Percentiles rank a stretch among this genome's conserved stretches.
Conservation (phyloP, 169 alveolate genomes). For the Cryptosporidium andersoni region DNA sequence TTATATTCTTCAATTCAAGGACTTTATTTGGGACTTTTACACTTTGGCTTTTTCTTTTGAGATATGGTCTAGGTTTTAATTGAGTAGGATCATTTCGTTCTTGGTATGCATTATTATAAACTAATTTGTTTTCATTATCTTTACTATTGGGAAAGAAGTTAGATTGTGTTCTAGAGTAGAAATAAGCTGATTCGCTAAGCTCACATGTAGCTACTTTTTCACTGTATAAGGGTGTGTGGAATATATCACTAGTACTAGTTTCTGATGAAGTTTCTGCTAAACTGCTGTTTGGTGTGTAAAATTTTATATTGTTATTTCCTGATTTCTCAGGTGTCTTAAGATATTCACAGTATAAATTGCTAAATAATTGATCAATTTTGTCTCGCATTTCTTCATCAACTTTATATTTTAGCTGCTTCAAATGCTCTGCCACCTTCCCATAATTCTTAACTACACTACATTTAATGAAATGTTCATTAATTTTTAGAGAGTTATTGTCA, state of each 20-base stretch:
- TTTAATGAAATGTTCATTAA: not conserved
- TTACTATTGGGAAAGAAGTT: no score
- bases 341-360: no score
- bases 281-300: constrained; percentile 41
- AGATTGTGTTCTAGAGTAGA: not conserved
- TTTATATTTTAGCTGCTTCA: no score
- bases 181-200: not conserved
- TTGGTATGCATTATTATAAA: no score
- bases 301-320: not conserved
- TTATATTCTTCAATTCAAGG: constrained; percentile 28
- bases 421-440: no score
- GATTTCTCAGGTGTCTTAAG: not conserved
- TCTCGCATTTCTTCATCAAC: no score
- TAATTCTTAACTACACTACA: not conserved
- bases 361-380: no score
- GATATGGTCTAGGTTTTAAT: constrained; percentile 47
- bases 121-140: no score
- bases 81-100: not conserved
- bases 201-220: not conserved
- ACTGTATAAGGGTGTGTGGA: constrained; percentile 10
- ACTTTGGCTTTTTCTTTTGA: constrained; percentile 60
- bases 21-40: constrained; percentile 24
- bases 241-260: not conserved
- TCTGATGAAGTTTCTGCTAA: not conserved
- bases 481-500: not conserved